Percentiles rank a stretch among this genome's conserved stretches.
These are phyloP conservation scores for Naganishia cerealis DNA, from an alignment of 1,284 basidiomycete species.

Conservation along the genomic window DNA sequence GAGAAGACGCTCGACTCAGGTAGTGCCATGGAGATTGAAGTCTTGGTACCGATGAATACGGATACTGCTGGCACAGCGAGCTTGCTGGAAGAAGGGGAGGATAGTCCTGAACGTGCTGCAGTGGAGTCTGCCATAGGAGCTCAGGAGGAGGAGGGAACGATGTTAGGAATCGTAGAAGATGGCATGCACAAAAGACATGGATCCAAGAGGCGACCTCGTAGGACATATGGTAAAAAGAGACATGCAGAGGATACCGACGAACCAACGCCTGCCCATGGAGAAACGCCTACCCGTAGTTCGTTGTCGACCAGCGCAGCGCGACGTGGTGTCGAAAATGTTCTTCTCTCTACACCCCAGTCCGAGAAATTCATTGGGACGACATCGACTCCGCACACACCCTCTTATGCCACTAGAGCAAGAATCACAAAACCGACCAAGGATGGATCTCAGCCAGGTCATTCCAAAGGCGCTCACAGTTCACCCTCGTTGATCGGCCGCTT, in stretches of 20 bases:
- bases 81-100: slow-evolving; percentile 11
- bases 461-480: background rate
- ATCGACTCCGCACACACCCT: background rate
- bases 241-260: background rate
- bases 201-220: slow-evolving; percentile 1
- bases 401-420: slow-evolving; percentile 6
- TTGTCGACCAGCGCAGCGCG: background rate
- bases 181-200: background rate
- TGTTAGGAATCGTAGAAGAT: background rate
- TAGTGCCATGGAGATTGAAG: background rate
- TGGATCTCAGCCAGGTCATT: background rate
- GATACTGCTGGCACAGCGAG: background rate
- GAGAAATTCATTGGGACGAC: background rate
- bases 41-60: background rate
- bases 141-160: background rate
- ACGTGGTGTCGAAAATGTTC: background rate
- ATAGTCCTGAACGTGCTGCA: slow-evolving; percentile 25
- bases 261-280: background rate
- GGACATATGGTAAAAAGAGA: slow-evolving; percentile 15
- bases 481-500: background rate
- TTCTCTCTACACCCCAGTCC: background rate
- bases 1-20: background rate
- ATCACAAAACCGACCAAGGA: background rate
- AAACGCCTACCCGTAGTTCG: background rate
- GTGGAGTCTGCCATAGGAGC: slow-evolving; percentile 20